Evolutionary conservation across 345 rosid species (phyloP), one percentile per base, ranked within the genome.

Genomic region (Rhizophora apiculata): DNA sequence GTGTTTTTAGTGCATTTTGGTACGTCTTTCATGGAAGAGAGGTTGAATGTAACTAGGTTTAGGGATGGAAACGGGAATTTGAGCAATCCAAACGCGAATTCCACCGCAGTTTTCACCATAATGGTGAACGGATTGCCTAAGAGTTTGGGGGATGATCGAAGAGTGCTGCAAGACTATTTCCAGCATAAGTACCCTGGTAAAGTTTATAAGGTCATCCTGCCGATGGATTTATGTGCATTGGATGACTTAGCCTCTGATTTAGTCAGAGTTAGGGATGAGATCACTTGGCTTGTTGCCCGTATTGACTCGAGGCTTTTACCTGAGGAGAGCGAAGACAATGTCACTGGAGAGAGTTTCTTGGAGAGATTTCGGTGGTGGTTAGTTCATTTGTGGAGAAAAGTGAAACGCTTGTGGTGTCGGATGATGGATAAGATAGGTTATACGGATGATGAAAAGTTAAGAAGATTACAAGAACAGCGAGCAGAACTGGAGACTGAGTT

Each of bases 191-290:
- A 88, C 71, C 99, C 99, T 0, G 97, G 96, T 60, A 95, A 90
- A 68, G 85, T 95, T 75, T 92, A 86, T 67, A 85, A 74, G 82
- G 84, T 92, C 62, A 77, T 92, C 22, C 66, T 95, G 73, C 99
- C 99, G 1, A 90, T 92, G 99, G 98, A 95, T 86, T 82, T 95
- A 66, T 90, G 96, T 82, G 91, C 97, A 53, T 73, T 95, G 82
- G 97, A 90, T 80, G 99, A 92, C 78, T 82, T 95, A 62, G 97
- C 96, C 20, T 81, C 87, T 7, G 96, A 91, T 68, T 70, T 92
- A 83, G 85, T 92, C 68, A 79, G 75, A 61, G 91, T 92, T 43
- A 79, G 99, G 77, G 96, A 92, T 63, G 97, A 92, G 70, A 92
- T 92, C 64, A 85, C 96, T 71, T 89, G 99, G 97, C 72, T 95